A percentile compares a stretch with the other conserved stretches of the same genome.
Conservation (phyloP, 169 alveolate genomes). For the Plasmodium knowlesi region DNA sequence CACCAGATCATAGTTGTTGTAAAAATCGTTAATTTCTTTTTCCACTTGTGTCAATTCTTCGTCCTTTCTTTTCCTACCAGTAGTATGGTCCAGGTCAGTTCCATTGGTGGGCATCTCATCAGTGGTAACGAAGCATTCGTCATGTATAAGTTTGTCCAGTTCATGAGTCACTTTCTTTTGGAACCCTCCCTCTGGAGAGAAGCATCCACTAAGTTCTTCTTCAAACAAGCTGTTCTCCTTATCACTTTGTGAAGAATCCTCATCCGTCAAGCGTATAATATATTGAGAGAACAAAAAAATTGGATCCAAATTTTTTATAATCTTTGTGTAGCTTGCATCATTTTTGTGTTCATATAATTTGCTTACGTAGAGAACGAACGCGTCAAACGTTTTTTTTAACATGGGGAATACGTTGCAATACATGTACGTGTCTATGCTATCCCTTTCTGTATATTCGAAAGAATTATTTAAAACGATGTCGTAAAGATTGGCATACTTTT, state of each 20-base stretch:
- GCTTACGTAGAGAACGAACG: slow-evolving; percentile 39
- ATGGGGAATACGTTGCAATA: slow-evolving; percentile 60
- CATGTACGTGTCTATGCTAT: slow-evolving; percentile 55
- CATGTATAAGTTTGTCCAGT: neutral
- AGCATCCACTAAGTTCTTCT: neutral
- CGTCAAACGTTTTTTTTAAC: slow-evolving; percentile 63
- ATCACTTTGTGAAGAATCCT: slow-evolving; percentile 6
- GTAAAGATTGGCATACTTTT: slow-evolving; percentile 38
- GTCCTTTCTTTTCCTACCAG: neutral
- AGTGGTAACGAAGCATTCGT: neutral
- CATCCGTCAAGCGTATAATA: slow-evolving; percentile 50
- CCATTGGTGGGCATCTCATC: neutral
- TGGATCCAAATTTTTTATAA: slow-evolving; percentile 52
- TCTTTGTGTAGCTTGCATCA: slow-evolving; percentile 23
- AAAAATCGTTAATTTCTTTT: slow-evolving; percentile 37
- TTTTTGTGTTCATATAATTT: slow-evolving; percentile 36
- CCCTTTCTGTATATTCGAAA: slow-evolving; percentile 63
- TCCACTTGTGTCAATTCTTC: neutral
- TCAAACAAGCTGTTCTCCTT: neutral
- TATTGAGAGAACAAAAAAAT: slow-evolving; percentile 51
- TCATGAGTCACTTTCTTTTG: neutral
- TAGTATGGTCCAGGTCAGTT: neutral
- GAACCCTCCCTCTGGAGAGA: neutral
- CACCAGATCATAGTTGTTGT: slow-evolving; percentile 18
- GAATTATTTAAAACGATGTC: slow-evolving; percentile 56